Conservation (phyloP, 345 rosid species). For the Hibiscus syriacus region DNA sequence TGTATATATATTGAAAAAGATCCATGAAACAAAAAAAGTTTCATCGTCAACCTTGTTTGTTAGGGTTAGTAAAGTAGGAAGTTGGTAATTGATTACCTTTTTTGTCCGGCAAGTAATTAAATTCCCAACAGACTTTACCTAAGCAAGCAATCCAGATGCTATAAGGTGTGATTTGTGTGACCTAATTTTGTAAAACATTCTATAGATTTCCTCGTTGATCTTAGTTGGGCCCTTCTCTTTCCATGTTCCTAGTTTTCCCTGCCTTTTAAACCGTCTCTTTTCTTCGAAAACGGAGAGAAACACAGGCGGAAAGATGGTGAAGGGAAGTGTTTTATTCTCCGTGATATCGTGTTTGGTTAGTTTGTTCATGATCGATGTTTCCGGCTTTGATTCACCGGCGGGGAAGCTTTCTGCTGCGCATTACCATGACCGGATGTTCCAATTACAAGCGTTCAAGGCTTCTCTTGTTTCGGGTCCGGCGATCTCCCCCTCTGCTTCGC, state of each 20-base stretch:
- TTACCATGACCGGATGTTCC: conserved; percentile 25
- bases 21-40: too few species aligned
- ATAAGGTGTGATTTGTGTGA: too few species aligned
- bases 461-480: conserved; percentile 32
- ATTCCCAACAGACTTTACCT: too few species aligned
- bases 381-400: conserved; percentile 6
- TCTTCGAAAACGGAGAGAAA: not conserved
- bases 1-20: too few species aligned
- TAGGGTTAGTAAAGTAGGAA: too few species aligned
- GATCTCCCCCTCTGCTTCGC: conserved; percentile 26
- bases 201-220: conserved; percentile 17
- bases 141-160: too few species aligned
- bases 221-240: conserved; percentile 42
- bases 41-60: too few species aligned
- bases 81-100: too few species aligned
- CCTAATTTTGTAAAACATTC: conserved; percentile 5
- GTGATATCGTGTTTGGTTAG: not conserved
- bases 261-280: conserved; percentile 5
- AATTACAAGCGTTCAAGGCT: conserved; percentile 40
- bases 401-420: not conserved
- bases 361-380: conserved; percentile 14
- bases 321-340: not conserved
- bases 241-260: too few species aligned
- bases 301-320: not conserved
- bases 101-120: too few species aligned